Base-by-base conservation (phyloP, 257 asterid species). In the Nicotiana paniculata region DNA sequence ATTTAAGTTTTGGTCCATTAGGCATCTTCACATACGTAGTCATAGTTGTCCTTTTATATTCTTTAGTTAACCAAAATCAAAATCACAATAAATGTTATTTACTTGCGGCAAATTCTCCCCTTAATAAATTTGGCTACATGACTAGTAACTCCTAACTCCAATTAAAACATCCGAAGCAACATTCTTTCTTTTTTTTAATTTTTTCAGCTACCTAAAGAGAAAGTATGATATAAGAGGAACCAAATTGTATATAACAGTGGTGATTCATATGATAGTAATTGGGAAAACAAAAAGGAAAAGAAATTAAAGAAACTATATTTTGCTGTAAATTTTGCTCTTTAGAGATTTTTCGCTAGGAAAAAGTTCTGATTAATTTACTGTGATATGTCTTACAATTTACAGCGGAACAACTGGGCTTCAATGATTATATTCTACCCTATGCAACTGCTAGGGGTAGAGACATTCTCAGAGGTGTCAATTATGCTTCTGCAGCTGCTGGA, bases 401-500 rank as follows among this genome's bases (percentile, higher is more conserved):
- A 91, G 93, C 89, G 16, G 67, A 85, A 53, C 55, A 58, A 4
- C 58, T 88, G 39, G 93, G 93, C 1, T 88, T 89, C 74, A 81
- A 67, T 8, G n/a, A 68, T 30, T 43, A 72, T 4, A 81, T 91
- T 54, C 89, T 88, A 16, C 87, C 94, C 15, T 89, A 85, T 82
- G 90, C 87, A 55, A 74, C 62, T 43, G 88, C 88, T 12, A 81
- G 43, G 1, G 90, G 86, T 3, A 9, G 63, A 16, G 72, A 83
- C 3, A 82, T 91, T 77, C 77, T 82, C 17, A 58, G 39, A 80
- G 94, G 94, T 5, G 89, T 88, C 4, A 89, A 91, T 55, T 91
- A 91, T 81, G 94, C 87, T 9, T 91, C 94, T 1, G 92, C 88
- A 6, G 85, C 68, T 8, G 88, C 87, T 0, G 94, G 94, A 83